Base-by-base conservation (phyloP, 495 filamentous ascomycete species). In the Usnea hakonensis region DNA sequence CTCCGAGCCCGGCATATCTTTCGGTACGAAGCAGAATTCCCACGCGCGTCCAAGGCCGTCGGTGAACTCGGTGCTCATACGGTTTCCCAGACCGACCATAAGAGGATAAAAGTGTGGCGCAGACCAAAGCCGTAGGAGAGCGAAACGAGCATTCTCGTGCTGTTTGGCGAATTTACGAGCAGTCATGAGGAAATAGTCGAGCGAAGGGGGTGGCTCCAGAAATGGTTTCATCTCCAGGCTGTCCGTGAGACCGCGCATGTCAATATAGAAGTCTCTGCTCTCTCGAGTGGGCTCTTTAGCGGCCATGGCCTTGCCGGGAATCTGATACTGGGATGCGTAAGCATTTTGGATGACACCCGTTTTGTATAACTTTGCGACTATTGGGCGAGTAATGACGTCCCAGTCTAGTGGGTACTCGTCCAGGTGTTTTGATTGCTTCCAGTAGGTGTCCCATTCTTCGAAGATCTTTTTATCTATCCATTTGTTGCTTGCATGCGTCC, bases 21-120 rank as follows among this genome's bases (percentile, higher is more conserved):
- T 81, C 5, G 78, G 76, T 4, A 82, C 66, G 66, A 81, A 81
- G 55, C 72, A 75, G 75, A 77, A 81, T 54, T 74, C 70, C 78
- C 75, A 81, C 0, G 67, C 43, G 16, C 80, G 72, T 0, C 69
- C 74, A 4, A 71, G 33, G 53, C 67, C 64, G 64, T 81, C 78
- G 0, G 73, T 44, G 68, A 81, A 79, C 13, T 75, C 60, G 10
- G 61, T 68, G 2, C 57, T 62, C 21, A 64, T 53, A 8, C 73
- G 70, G 40, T 71, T 75, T 10, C 71, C 57, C 10, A 57, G 52
- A 21, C 73, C 72, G n/a, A 80, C 35, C 78, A 78, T 78, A 46
- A 76, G 70, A 0, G 78, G 78, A 55, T 78, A 81, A 70, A 78
- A 83, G 62, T 80, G 75, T 26, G 76, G 73, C 8, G 79, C 74